These are phyloP conservation scores for Wickerhamiella azymoides DNA, from an alignment of 805 yeast genomes.

Conservation along the genomic window DNA sequence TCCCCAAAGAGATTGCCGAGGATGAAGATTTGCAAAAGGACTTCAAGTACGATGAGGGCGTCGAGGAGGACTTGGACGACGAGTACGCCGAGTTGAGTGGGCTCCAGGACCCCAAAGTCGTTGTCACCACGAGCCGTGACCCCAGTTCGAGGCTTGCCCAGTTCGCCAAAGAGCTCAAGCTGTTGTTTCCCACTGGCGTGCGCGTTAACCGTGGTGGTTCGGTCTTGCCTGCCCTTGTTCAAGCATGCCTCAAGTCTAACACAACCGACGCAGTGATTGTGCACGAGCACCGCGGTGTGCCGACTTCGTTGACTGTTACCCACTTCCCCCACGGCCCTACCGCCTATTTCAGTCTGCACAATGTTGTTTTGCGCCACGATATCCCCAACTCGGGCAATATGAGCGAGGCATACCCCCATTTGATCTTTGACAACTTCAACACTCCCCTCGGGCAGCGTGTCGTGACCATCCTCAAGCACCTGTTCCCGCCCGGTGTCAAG, in stretches of 20 bases:
- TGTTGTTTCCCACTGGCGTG: conserved; percentile 79
- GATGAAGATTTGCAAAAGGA: conserved; percentile 71
- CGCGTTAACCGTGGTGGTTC: conserved; percentile 89
- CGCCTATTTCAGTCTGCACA: conserved; percentile 84
- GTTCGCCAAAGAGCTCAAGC: conserved; percentile 81
- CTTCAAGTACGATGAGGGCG: conserved; percentile 74
- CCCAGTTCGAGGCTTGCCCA: conserved; percentile 78
- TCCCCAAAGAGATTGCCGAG: conserved; percentile 82
- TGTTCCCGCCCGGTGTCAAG: conserved; percentile 96
- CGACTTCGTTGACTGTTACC: conserved; percentile 79
- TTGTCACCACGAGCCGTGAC: conserved; percentile 87
- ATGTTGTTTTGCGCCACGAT: conserved; percentile 90
- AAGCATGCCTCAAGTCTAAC: conserved; percentile 67
- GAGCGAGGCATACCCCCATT: conserved; percentile 85
- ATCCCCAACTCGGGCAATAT: conserved; percentile 72
- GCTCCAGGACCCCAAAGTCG: conserved; percentile 73
- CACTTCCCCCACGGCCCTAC: conserved; percentile 99
- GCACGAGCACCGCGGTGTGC: conserved; percentile 97
- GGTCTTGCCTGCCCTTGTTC: conserved; percentile 68
- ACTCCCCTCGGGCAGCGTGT: conserved; percentile 73
- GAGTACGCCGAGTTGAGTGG: conserved; percentile 86
- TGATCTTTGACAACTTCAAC: conserved; percentile 80
- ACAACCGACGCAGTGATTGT: conserved; percentile 73
- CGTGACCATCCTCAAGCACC: conserved; percentile 63
- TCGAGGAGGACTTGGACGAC: conserved; percentile 55